Evolutionary conservation across 805 yeast genomes (phyloP).

Genomic region (Pichia phayaonensis): DNA sequence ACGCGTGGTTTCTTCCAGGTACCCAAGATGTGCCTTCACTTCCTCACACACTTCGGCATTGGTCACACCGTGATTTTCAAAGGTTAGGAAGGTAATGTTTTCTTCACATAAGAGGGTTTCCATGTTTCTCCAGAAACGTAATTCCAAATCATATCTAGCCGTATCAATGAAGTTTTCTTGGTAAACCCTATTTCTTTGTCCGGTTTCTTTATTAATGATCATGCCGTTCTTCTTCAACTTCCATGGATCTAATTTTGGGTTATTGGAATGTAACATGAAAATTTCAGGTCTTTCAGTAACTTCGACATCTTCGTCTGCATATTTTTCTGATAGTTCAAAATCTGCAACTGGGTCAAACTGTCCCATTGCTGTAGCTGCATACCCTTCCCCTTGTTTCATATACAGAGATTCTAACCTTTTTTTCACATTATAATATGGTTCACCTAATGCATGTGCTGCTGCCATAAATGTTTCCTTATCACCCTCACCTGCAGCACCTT

Average conservation of each 20-base stretch:
- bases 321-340: constrained; percentile 28
- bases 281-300: constrained; percentile 25
- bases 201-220: constrained; percentile 30
- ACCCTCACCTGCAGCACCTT: constrained; percentile 44
- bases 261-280: constrained; percentile 58
- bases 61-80: neutral
- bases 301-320: constrained; percentile 13
- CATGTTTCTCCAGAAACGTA: constrained; percentile 54
- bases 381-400: constrained; percentile 35
- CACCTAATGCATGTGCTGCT: constrained; percentile 44
- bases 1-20: neutral
- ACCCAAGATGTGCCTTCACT: neutral
- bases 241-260: constrained; percentile 62
- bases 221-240: constrained; percentile 36
- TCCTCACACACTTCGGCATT: neutral
- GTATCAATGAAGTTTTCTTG: constrained; percentile 45
- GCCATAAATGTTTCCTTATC: constrained; percentile 60
- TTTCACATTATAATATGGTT: constrained; percentile 55
- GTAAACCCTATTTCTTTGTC: constrained; percentile 46
- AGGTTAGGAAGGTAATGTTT: neutral
- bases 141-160: constrained; percentile 51
- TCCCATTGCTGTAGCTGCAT: constrained; percentile 69
- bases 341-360: constrained; percentile 68
- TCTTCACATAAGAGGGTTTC: constrained; percentile 43
- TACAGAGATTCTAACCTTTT: constrained; percentile 51